These are phyloP conservation scores for Stemphylium vesicarium DNA, from an alignment of 2,329 filamentous ascomycete species.

Conservation along the genomic window DNA sequence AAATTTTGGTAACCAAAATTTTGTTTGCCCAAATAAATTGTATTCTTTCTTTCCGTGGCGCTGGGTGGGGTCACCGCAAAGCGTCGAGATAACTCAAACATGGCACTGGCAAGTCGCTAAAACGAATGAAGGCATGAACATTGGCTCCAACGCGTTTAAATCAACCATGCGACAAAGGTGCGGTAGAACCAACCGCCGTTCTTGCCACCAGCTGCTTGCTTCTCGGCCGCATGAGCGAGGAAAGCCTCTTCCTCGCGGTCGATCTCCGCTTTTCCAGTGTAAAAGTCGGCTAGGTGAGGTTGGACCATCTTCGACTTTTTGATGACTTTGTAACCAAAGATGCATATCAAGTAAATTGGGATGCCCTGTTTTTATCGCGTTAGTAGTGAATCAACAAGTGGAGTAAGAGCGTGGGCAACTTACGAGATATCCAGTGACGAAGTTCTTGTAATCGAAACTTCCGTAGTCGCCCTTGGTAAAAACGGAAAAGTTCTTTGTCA, in stretches of 20 bases:
- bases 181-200: constrained; percentile 62
- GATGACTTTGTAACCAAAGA: constrained; percentile 61
- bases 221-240: constrained; percentile 61
- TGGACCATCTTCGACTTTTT: constrained; percentile 51
- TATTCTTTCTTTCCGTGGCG: no score
- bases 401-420: neutral
- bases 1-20: no score
- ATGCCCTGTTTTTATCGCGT: constrained; percentile 67
- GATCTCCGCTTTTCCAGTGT: constrained; percentile 73
- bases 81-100: no score
- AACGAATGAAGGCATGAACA: no score
- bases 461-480: constrained; percentile 63
- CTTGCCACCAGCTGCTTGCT: constrained; percentile 42
- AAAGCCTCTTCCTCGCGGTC: constrained; percentile 76
- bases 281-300: constrained; percentile 70
- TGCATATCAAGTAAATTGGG: constrained; percentile 71
- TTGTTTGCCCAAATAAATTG: no score
- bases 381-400: neutral
- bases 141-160: constrained; percentile 50
- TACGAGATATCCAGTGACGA: constrained; percentile 73
- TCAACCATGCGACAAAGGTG: constrained; percentile 66
- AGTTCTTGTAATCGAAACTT: constrained; percentile 74
- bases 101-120: no score
- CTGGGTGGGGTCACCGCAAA: no score
- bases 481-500: constrained; percentile 83